Percentiles rank a stretch among this genome's conserved stretches.
Evolutionary conservation across 441 rosid species (phyloP).

Genomic region (Jatropha podagrica): DNA sequence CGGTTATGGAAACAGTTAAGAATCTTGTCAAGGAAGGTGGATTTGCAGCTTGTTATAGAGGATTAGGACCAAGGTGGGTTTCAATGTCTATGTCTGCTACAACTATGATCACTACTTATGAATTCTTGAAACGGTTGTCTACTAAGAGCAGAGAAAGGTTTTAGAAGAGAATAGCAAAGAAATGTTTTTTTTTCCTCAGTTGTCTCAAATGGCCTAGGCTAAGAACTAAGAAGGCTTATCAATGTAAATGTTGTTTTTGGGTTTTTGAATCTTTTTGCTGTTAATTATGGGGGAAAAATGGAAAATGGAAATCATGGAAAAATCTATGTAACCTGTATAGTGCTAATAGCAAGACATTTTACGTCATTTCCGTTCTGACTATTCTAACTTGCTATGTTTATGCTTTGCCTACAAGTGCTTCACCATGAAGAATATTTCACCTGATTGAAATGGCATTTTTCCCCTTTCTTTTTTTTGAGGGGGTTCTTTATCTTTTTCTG

Average conservation of each 20-base stretch:
- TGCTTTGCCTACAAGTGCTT: no score
- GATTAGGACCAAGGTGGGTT: slow-evolving; percentile 87
- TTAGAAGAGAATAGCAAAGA: slow-evolving; percentile 10
- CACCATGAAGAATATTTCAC: neutral
- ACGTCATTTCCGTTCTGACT: neutral
- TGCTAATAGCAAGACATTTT: slow-evolving; percentile 14
- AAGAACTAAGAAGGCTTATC: slow-evolving; percentile 5
- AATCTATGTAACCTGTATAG: slow-evolving; percentile 28
- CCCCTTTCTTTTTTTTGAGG: neutral
- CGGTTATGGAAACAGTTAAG: slow-evolving; percentile 65
- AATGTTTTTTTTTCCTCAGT: neutral
- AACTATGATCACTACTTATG: slow-evolving; percentile 91
- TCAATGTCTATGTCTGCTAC: slow-evolving; percentile 95
- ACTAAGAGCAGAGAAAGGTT: slow-evolving; percentile 52
- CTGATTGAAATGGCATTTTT: neutral
- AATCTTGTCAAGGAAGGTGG: slow-evolving; percentile 86
- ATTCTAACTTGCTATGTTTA: neutral
- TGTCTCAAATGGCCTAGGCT: slow-evolving; percentile 16
- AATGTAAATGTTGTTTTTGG: slow-evolving; percentile 22
- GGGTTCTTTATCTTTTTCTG: no score
- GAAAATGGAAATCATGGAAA: slow-evolving; percentile 12
- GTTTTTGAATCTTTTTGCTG: neutral
- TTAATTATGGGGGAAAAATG: neutral
- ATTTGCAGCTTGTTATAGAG: slow-evolving; percentile 79
- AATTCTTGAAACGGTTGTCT: slow-evolving; percentile 82